Evolutionary conservation across 1,139 yeast species (phyloP).

Genomic region (Geotrichum carabidarum): DNA sequence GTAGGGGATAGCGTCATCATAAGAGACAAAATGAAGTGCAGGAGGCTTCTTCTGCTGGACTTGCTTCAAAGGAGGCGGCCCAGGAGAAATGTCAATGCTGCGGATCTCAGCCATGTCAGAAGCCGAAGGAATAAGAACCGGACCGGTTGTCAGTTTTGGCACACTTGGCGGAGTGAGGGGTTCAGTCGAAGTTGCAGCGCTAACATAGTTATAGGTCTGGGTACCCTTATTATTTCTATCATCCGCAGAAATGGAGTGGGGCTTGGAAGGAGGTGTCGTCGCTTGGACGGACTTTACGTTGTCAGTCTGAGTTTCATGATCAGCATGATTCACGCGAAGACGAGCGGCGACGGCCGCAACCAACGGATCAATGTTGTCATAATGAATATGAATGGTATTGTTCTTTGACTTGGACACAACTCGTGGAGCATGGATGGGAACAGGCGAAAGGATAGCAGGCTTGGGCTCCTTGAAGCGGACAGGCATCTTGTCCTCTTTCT

Average conservation of each 20-base stretch:
- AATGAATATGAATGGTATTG: constrained; percentile 17
- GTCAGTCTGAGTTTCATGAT: constrained; percentile 26
- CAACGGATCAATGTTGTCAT: constrained; percentile 22
- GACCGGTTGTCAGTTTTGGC: background rate
- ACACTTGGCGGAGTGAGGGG: background rate
- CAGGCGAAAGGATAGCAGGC: background rate
- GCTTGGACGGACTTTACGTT: constrained; percentile 16
- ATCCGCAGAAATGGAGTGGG: constrained; percentile 19
- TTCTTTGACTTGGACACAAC: background rate
- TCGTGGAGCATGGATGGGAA: constrained; percentile 3
- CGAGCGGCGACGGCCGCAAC: constrained; percentile 24
- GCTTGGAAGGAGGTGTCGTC: constrained; percentile 17
- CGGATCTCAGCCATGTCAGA: constrained; percentile 9
- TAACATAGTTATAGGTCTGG: constrained; percentile 17
- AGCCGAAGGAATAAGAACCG: background rate
- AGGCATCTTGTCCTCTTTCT: constrained; percentile 13
- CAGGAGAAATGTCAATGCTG: constrained; percentile 17
- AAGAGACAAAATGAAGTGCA: constrained; percentile 10
- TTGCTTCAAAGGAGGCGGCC: background rate
- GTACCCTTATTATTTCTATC: constrained; percentile 18
- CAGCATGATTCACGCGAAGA: constrained; percentile 17
- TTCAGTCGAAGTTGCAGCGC: constrained; percentile 8
- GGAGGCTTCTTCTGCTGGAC: background rate
- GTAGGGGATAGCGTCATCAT: constrained; percentile 21
- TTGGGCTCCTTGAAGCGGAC: constrained; percentile 7